Percentiles rank a stretch among this genome's conserved stretches.
These are phyloP conservation scores for Phytopythium boreale DNA, from an alignment of 352 stramenopile genomes.

Conservation along the genomic window DNA sequence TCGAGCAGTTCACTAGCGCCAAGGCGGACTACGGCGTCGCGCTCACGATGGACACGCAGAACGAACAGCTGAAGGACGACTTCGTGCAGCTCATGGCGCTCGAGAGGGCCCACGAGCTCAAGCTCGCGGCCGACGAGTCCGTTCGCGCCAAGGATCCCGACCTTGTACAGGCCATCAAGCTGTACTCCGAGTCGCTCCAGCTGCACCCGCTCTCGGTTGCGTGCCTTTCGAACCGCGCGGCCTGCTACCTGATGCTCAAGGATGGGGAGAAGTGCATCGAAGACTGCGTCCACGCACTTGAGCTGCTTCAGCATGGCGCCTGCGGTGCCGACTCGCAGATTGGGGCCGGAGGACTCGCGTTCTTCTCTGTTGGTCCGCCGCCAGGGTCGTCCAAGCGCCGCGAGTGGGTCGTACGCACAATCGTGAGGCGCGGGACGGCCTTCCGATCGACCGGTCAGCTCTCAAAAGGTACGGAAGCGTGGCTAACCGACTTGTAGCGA, in stretches of 20 bases:
- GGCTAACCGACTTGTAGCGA: neutral
- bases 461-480: slow-evolving; percentile 28
- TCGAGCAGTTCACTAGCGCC: slow-evolving; percentile 52
- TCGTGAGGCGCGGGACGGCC: slow-evolving; percentile 62
- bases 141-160: slow-evolving; percentile 33
- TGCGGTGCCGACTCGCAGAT: neutral
- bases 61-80: slow-evolving; percentile 58
- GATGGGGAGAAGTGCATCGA: slow-evolving; percentile 44
- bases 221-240: slow-evolving; percentile 74
- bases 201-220: slow-evolving; percentile 63
- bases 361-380: slow-evolving; percentile 52
- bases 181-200: slow-evolving; percentile 57
- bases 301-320: slow-evolving; percentile 47
- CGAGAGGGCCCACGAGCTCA: slow-evolving; percentile 52
- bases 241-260: slow-evolving; percentile 57
- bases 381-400: slow-evolving; percentile 55
- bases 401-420: slow-evolving; percentile 72
- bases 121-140: slow-evolving; percentile 41
- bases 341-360: slow-evolving; percentile 31
- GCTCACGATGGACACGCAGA: slow-evolving; percentile 74
- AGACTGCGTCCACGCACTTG: slow-evolving; percentile 57
- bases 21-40: slow-evolving; percentile 82
- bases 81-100: slow-evolving; percentile 60
- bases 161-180: slow-evolving; percentile 34
- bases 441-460: slow-evolving; percentile 32